Percentiles rank a stretch among this genome's conserved stretches.
Evolutionary conservation across 208 protist genomes (phyloP).

Genomic region (Leishmania tarentolae): DNA sequence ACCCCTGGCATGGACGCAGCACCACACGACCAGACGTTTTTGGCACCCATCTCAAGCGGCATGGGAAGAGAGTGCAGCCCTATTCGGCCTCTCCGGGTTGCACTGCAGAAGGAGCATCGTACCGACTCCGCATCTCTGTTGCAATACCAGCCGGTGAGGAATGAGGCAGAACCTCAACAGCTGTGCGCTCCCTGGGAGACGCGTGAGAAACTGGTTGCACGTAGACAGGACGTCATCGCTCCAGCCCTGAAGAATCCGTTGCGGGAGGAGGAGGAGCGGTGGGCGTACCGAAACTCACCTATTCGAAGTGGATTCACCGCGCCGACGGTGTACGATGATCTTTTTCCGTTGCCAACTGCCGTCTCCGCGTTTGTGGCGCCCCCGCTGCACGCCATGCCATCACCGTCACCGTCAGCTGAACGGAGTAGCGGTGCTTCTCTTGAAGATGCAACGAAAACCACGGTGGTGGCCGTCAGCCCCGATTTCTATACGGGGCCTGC

Average conservation of each 20-base stretch:
- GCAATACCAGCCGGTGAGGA: neutral
- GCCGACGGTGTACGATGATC: conserved; percentile 34
- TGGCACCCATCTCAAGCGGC: neutral
- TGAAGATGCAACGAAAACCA: neutral
- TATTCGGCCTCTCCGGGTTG: neutral
- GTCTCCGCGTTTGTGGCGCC: conserved; percentile 17
- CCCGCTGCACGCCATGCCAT: neutral
- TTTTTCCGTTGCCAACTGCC: conserved; percentile 28
- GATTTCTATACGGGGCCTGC: conserved; percentile 32
- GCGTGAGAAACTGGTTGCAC: neutral
- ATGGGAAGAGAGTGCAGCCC: neutral
- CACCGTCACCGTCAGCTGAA: neutral
- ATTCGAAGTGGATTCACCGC: conserved; percentile 9
- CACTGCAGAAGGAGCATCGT: neutral
- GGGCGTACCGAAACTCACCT: conserved; percentile 28
- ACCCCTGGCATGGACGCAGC: neutral
- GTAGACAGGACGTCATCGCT: neutral
- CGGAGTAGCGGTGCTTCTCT: neutral
- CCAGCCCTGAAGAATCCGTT: neutral
- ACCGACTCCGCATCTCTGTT: neutral
- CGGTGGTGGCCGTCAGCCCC: neutral
- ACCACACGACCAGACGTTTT: neutral
- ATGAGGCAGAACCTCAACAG: neutral
- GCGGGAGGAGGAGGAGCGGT: conserved; percentile 16
- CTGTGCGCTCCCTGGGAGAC: neutral